Evolutionary conservation across 2,329 filamentous ascomycete species (phyloP), one percentile per base, ranked within the genome.

Genomic region (Claviceps quebecensis): DNA sequence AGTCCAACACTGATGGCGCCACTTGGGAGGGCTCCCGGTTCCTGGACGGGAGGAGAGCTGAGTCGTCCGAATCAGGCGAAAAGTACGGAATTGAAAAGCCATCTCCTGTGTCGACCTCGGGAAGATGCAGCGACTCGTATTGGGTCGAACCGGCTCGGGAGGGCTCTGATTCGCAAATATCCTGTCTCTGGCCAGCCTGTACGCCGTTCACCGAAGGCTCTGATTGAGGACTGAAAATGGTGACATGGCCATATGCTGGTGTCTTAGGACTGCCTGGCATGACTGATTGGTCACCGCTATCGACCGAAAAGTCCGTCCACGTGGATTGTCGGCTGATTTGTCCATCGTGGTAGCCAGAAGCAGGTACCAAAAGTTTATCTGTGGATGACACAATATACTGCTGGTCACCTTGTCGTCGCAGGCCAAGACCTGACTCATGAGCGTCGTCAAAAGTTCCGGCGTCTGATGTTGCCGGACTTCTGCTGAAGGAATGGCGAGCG

Each of bases 301-400:
- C 75, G 9, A 80, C 66, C 0, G 77, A 78, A 54, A 76, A 74
- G 58, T 81, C 77, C 26, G 78, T 81, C 78, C 78, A 81, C n/a
- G 71, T 67, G 1, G 77, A 79, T 50, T 75, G 72, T 47, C 78
- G 74, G 55, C 77, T 81, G 19, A 66, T 63, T 39, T 77, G 69
- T 53, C 78, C 61, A 68, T 53, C 66, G 63, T 43, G 70, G 63
- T 49, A 69, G 60, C 48, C 69, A 59, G 56, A 70, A 61, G 48
- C 69, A 13, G 76, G 77, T 14, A 78, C 69, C 49, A 66, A 64
- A 8, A 80, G 65, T 52, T 68, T 74, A 51, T 69, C 69, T 14
- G 71, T 66, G 19, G 69, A 68, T 45, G 70, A 69, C 4, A 66
- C 56, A 11, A 53, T 60, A 11, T n/a, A 5, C 22, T 49, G 44